Evolutionary conservation across 1,139 yeast species (phyloP).

Genomic region (Meyerozyma carpophila): DNA sequence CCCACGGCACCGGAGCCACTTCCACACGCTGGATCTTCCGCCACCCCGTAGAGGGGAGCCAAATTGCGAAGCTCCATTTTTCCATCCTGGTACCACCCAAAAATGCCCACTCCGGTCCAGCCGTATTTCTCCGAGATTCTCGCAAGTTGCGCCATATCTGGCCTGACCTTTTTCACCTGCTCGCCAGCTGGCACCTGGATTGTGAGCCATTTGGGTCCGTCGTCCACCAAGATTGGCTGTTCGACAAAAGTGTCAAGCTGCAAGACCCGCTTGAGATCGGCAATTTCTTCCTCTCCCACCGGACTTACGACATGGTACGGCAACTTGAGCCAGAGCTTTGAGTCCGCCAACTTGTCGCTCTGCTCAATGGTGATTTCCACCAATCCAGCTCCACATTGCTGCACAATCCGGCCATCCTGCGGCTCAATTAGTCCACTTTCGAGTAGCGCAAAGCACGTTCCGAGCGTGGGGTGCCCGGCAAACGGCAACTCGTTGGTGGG

Average conservation of each 20-base stretch:
- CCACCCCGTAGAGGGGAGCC: slow-evolving; percentile 27
- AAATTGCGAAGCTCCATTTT: slow-evolving; percentile 33
- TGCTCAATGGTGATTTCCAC: slow-evolving; percentile 22
- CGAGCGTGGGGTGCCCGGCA: slow-evolving; percentile 60
- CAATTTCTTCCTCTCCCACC: slow-evolving; percentile 12
- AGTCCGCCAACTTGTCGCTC: slow-evolving; percentile 2
- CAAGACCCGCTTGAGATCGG: slow-evolving; percentile 14
- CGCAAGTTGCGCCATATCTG: slow-evolving; percentile 20
- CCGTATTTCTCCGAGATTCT: slow-evolving; percentile 13
- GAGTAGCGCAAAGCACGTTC: slow-evolving; percentile 40
- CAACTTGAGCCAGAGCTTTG: slow-evolving; percentile 15
- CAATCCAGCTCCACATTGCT: slow-evolving; percentile 41
- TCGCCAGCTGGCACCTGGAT: slow-evolving; percentile 22
- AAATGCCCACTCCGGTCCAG: slow-evolving; percentile 30
- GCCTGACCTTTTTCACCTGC: slow-evolving; percentile 22
- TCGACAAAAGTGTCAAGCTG: slow-evolving; percentile 11
- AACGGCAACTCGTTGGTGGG: slow-evolving; percentile 45
- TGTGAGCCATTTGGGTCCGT: slow-evolving; percentile 42
- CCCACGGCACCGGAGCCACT: slow-evolving; percentile 40
- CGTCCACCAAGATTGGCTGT: slow-evolving; percentile 20
- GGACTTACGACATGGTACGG: slow-evolving; percentile 19
- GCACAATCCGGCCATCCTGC: slow-evolving; percentile 23
- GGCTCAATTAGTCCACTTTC: slow-evolving; percentile 24
- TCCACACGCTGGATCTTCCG: slow-evolving; percentile 52
- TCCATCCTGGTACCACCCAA: slow-evolving; percentile 23